These are phyloP conservation scores for Zostera marina DNA, from an alignment of 116 monocot genomes.

Conservation along the genomic window DNA sequence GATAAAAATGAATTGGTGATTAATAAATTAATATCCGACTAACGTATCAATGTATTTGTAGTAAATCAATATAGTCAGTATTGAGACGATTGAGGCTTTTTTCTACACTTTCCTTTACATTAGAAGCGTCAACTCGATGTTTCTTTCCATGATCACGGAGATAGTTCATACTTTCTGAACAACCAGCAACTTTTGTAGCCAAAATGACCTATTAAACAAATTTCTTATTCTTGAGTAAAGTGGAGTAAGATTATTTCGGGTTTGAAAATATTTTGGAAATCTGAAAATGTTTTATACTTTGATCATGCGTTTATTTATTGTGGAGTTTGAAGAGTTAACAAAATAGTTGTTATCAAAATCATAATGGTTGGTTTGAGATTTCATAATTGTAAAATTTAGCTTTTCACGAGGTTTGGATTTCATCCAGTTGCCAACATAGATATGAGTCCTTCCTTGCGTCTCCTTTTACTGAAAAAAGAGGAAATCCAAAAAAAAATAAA, in stretches of 20 bases:
- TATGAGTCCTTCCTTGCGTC: constrained; percentile 87
- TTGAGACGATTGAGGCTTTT: constrained; percentile 78
- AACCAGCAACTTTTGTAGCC: constrained; percentile 89
- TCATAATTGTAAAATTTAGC: constrained; percentile 18
- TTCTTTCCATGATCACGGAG: constrained; percentile 61
- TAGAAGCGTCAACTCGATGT: constrained; percentile 66
- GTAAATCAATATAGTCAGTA: constrained; percentile 90
- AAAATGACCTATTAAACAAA: constrained; percentile 45
- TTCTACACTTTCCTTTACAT: constrained; percentile 88
- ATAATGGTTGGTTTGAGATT: too few species aligned
- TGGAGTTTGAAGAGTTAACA: too few species aligned
- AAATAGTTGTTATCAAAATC: too few species aligned
- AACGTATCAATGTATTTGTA: constrained; percentile 82
- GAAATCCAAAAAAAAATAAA: constrained; percentile 1
- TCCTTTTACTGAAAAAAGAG: constrained; percentile 72
- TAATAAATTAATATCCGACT: not conserved
- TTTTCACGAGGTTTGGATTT: constrained; percentile 73
- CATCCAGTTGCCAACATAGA: constrained; percentile 85
- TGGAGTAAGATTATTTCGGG: not conserved
- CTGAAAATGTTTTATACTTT: too few species aligned
- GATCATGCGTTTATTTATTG: too few species aligned
- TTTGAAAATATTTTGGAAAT: not conserved
- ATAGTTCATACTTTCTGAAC: constrained; percentile 52
- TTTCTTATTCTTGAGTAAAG: not conserved
- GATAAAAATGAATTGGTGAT: too few species aligned